Percentiles rank a stretch among this genome's conserved stretches.
Conservation (phyloP, 805 yeast species). For the Maudiozyma turicensis region DNA sequence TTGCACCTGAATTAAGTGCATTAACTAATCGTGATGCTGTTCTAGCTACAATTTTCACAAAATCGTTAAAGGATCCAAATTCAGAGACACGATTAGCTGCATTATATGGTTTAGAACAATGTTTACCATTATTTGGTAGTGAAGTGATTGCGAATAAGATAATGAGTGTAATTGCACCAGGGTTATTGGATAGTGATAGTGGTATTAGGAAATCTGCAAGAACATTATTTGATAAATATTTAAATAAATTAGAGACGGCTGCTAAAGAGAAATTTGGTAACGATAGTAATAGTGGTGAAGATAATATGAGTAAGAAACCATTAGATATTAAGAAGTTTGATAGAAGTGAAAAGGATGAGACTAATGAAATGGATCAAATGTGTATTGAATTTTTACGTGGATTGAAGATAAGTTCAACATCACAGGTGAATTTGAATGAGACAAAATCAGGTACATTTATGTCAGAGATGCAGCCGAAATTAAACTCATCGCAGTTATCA, state of each 20-base stretch:
- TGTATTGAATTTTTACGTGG: neutral
- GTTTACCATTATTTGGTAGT: slow-evolving; percentile 58
- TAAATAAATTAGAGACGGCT: slow-evolving; percentile 42
- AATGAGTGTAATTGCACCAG: slow-evolving; percentile 75
- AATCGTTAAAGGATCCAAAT: slow-evolving; percentile 72
- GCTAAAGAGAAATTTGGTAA: slow-evolving; percentile 17
- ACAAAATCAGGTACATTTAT: neutral
- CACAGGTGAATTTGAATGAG: neutral
- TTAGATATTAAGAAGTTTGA: neutral
- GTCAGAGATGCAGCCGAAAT: neutral
- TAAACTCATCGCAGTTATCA: neutral
- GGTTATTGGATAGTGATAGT: slow-evolving; percentile 63
- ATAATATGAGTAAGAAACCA: neutral
- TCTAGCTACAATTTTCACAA: slow-evolving; percentile 75
- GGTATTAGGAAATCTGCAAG: slow-evolving; percentile 68
- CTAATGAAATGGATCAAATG: neutral
- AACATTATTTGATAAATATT: slow-evolving; percentile 51
- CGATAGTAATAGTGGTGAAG: neutral
- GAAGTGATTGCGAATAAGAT: slow-evolving; percentile 72
- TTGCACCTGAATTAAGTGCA: slow-evolving; percentile 22
- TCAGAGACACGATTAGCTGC: slow-evolving; percentile 70
- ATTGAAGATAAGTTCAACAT: neutral
- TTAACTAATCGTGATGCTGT: slow-evolving; percentile 49
- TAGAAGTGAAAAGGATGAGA: neutral
- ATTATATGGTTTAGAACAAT: slow-evolving; percentile 56